A percentile compares a stretch with the other conserved stretches of the same genome.
phyloP scores from a whole-genome alignment of 2,329 filamentous ascomycete genomes.

The Daldinia sp. region DNA sequence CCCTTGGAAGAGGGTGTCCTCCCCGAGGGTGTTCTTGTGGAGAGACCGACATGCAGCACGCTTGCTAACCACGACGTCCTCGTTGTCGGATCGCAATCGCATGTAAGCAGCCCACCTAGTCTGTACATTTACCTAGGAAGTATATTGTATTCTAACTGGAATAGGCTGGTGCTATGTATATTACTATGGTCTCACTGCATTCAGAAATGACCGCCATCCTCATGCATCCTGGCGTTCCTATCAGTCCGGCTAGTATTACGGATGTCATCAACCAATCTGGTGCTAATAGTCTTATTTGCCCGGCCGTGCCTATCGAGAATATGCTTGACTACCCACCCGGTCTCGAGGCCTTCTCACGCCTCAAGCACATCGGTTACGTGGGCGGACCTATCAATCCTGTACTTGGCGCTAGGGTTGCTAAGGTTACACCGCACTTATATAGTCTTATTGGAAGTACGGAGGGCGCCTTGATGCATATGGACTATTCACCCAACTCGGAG shows the following conservation, averaged over 20 bases:
- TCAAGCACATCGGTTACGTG: constrained; percentile 44
- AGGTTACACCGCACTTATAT: constrained; percentile 42
- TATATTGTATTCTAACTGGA: constrained; percentile 12
- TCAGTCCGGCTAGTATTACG: constrained; percentile 44
- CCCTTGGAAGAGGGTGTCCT: constrained; percentile 32
- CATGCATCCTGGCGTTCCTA: constrained; percentile 38
- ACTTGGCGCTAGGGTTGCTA: constrained; percentile 38
- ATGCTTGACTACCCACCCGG: constrained; percentile 41
- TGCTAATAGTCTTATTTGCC: constrained; percentile 35
- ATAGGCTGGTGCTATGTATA: constrained; percentile 38
- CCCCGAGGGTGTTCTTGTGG: constrained; percentile 21
- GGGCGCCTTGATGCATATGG: constrained; percentile 35
- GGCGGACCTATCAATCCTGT: constrained; percentile 47
- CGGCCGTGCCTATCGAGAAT: constrained; percentile 45
- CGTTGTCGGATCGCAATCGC: constrained; percentile 35
- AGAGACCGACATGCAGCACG: constrained; percentile 34
- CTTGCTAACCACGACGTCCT: constrained; percentile 36
- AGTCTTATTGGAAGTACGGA: constrained; percentile 46
- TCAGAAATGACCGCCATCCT: constrained; percentile 41
- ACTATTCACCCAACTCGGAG: constrained; percentile 40
- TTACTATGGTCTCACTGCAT: constrained; percentile 29
- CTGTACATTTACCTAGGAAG: not conserved
- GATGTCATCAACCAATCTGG: constrained; percentile 37
- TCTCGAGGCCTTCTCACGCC: constrained; percentile 36
- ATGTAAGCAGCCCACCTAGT: constrained; percentile 25